Evolutionary conservation across 805 yeast species (phyloP).

Genomic region (Yarrowia phangngaensis): DNA sequence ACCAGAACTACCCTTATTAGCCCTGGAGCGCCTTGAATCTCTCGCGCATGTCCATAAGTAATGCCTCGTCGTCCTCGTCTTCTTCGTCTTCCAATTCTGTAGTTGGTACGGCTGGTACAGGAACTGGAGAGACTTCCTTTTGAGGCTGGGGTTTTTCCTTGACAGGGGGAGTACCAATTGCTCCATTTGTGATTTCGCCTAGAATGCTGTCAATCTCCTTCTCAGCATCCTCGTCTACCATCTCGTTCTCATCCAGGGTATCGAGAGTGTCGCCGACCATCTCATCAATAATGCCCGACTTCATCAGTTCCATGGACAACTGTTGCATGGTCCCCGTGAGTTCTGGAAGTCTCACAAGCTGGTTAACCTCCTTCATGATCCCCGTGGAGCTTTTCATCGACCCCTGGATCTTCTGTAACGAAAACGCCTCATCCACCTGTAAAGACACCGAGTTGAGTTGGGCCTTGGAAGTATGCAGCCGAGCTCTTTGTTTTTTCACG

Average conservation of each 20-base stretch:
- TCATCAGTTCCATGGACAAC: slow-evolving; percentile 76
- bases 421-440: slow-evolving; percentile 90
- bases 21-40: slow-evolving; percentile 79
- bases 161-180: slow-evolving; percentile 52
- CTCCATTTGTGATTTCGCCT: slow-evolving; percentile 44
- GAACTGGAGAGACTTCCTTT: slow-evolving; percentile 28
- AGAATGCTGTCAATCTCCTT: slow-evolving; percentile 42
- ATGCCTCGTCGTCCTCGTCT: slow-evolving; percentile 66
- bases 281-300: slow-evolving; percentile 70
- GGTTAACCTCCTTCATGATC: slow-evolving; percentile 85
- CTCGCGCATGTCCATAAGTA: slow-evolving; percentile 83
- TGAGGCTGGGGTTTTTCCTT: slow-evolving; percentile 31
- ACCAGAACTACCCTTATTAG: slow-evolving; percentile 31
- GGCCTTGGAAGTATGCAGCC: slow-evolving; percentile 76
- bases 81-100: slow-evolving; percentile 40
- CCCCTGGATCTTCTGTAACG: slow-evolving; percentile 74
- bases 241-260: slow-evolving; percentile 58
- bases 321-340: slow-evolving; percentile 79
- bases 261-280: slow-evolving; percentile 93
- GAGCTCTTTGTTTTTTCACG: slow-evolving; percentile 65
- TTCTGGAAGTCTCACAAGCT: slow-evolving; percentile 72
- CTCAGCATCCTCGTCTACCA: slow-evolving; percentile 44
- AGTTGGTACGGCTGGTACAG: slow-evolving; percentile 32
- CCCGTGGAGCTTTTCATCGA: slow-evolving; percentile 73
- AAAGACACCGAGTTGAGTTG: slow-evolving; percentile 79